Evolutionary conservation across 768 basidiomycete genomes (phyloP).

Genomic region (Collybia nuda): DNA sequence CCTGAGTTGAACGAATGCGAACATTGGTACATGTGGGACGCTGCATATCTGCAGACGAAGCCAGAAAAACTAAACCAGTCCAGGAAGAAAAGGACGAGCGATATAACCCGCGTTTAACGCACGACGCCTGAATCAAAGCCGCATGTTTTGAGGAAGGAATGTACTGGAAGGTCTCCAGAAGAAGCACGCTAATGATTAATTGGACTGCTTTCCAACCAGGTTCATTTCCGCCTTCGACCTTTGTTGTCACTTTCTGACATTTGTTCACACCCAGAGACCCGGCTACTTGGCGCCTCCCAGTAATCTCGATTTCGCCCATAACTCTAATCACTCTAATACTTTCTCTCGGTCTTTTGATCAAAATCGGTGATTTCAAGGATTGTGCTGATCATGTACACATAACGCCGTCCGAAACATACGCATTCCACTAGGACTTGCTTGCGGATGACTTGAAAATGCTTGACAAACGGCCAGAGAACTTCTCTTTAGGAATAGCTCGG

Average conservation of each 20-base stretch:
- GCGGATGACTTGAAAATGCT: no score
- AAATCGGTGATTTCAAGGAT: neutral
- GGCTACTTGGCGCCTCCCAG: conserved; percentile 8
- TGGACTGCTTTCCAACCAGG: conserved; percentile 15
- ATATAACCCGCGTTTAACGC: neutral
- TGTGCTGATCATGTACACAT: neutral
- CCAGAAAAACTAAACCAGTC: neutral
- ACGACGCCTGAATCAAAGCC: conserved; percentile 7
- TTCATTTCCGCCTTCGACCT: conserved; percentile 11
- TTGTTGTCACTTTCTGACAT: conserved; percentile 3
- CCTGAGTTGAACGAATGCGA: conserved; percentile 74
- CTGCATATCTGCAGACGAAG: conserved; percentile 46
- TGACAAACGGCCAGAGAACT: neutral
- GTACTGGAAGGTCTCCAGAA: conserved; percentile 6
- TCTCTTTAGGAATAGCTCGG: conserved; percentile 15
- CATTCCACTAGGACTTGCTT: neutral
- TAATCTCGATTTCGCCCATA: conserved; percentile 40
- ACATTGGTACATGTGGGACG: conserved; percentile 70
- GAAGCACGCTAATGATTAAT: conserved; percentile 18
- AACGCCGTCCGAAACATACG: neutral
- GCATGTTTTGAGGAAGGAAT: conserved; percentile 7
- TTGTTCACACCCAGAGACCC: conserved; percentile 7
- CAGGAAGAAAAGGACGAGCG: conserved; percentile 5
- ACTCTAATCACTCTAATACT: conserved; percentile 59
- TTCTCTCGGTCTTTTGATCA: conserved; percentile 26